Base-by-base conservation (phyloP, 331 rosid genomes). In the Dryas integrifolia region DNA sequence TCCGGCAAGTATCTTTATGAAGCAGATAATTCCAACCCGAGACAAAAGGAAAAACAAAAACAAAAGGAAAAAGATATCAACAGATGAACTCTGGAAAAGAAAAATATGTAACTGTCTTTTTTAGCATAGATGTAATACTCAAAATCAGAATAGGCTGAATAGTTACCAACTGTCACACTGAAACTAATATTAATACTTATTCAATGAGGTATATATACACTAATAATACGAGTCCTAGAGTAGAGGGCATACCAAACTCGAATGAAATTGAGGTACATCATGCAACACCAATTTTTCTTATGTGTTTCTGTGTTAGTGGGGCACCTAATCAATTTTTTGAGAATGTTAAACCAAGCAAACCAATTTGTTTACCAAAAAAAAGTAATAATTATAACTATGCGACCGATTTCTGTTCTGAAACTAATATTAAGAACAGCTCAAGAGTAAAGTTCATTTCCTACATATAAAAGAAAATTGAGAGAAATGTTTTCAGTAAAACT, bases 1-100 rank as follows among this genome's bases (percentile, higher is more conserved):
- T 94, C 98, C 26, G 98, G 98, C 85, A 94, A 81, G 87, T 94
- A 94, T 85, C 98, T 94, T 75, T 82, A 65, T 24, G 47, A 67
- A 52, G 62, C 71, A 65, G 43, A 67, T 71, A 62, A 77, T 72
- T 57, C 67, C 83, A 69, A 75, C 58, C 69, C 43, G 58, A 68
- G 78, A 26, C 77, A 44, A 74, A 83, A 77, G 51, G 69, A 10
- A 30, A 30, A 30, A 30, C 35, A 6, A 65, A 65, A 76, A 69
- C 56, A 18, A 7, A 12, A 69, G 47, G 9, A 10, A 4, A 51
- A 24, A 67, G 4, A 43, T 9, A 57, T 77, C 57, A 48, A 16
- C 50, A 10, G 16, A 52, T 15, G 49, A 63, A 45, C 63, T 12
- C 39, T 9, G 7, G 5, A 47, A 24, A n/a, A 30, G 9, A 39